Evolutionary conservation across 1,284 basidiomycete genomes (phyloP), one percentile per base, ranked within the genome.

Genomic region (Papiliotrema terrestris): DNA sequence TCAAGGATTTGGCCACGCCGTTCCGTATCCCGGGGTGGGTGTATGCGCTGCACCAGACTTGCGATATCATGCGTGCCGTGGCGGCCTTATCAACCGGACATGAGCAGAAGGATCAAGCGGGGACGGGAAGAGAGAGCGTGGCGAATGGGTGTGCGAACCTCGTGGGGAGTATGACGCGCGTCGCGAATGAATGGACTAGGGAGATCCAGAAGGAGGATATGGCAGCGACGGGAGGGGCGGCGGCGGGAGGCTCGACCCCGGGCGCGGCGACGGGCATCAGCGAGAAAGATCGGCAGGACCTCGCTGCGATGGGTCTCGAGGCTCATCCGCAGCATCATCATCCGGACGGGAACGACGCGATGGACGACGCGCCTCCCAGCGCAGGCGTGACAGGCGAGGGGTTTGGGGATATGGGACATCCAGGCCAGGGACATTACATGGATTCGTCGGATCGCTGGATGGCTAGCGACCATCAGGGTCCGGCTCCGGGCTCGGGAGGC

Each of bases 361-460:
- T 29, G 45, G 29, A 29, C 8, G 45, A 20, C n/a, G 45, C 25
- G 29, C 25, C 29, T 8, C 23, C 43, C 6, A 32, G 29, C 29
- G 29, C 29, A 11, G 29, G 29, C 11, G 29, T 32, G 29, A 32
- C 29, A 11, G 29, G 29, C 29, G 29, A 32, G 11, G 29, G 29
- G 29, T 32, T 32, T 32, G 29, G 29, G 6, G 29, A 32, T 8
- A 8, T 41, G 38, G 13, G 43, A 47, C 46, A 46, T 48, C 45
- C 35, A 35, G 11, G 36, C 29, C 52, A 57, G 37, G 63, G 62
- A 36, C 58, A 59, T 14, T 71, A 71, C 49, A 68, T 71, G 66
- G 56, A 67, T 37, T 60, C 58, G 8, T 69, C 68, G 36, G 70
- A 71, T 54, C 39, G 70, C 23, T 72, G 70, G 70, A 68, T 72